Base-by-base conservation (phyloP, 1,284 basidiomycete genomes). In the Ustilago vetiveriae region DNA sequence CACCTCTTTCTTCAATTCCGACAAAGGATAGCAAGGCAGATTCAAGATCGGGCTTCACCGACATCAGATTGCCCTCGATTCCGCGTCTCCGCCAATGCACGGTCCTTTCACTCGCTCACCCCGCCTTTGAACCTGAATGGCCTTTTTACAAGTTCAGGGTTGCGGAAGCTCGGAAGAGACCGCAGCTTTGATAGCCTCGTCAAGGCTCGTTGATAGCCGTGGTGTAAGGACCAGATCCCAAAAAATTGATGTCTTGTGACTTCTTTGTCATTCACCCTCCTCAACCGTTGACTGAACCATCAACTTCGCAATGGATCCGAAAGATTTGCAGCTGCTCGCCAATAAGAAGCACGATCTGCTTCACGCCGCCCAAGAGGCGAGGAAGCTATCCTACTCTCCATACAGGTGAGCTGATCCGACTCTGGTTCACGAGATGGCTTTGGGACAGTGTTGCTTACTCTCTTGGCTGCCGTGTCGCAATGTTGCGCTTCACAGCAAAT, bases 401-500 rank as follows among this genome's bases (percentile, higher is more conserved):
- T 81, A 81, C 62, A 76, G 74, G 76, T 76, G 35, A 48, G 74
- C 29, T 10, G 16, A 38, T n/a, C n/a, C n/a, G n/a, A n/a, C 22
- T 21, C 26, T 32, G 19, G 17, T 22, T 26, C 3, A 16, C 23
- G 27, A 3, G 17, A 16, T 4, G 23, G 21, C 13, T 23, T 41
- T 36, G 19, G 16, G n/a, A n/a, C n/a, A n/a, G n/a, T n/a, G n/a
- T n/a, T n/a, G n/a, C n/a, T n/a, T n/a, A n/a, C n/a, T n/a, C n/a
- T n/a, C n/a, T n/a, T n/a, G n/a, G n/a, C n/a, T n/a, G n/a, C n/a
- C n/a, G n/a, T n/a, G n/a, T n/a, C n/a, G n/a, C n/a, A n/a, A n/a
- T 30, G 29, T 30, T 8, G 14, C 29, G 29, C 33, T 4, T 16
- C 13, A 16, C 82, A 94, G 92, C 38, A 89, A 92, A 29, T 95